Evolutionary conservation across 805 yeast species (phyloP).

Genomic region (Yarrowia sp.): DNA sequence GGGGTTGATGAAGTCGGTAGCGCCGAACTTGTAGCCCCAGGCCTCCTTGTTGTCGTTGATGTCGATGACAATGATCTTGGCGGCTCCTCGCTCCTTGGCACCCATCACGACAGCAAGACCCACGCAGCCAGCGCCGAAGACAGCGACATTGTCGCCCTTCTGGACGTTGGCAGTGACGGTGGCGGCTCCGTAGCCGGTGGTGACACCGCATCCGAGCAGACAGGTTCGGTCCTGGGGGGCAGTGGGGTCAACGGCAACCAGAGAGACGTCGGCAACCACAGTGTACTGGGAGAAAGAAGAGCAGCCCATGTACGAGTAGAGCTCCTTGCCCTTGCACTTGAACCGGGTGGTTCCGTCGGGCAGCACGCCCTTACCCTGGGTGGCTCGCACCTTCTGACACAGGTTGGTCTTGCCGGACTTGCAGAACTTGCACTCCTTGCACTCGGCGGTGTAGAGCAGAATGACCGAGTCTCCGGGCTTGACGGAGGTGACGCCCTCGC

Average conservation of each 20-base stretch:
- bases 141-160: conserved; percentile 91
- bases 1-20: conserved; percentile 94
- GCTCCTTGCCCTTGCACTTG: conserved; percentile 72
- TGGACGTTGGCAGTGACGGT: conserved; percentile 89
- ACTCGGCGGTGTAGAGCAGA: conserved; percentile 95
- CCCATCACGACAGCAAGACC: conserved; percentile 97
- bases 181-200: conserved; percentile 99
- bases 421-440: conserved; percentile 94
- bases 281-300: conserved; percentile 97
- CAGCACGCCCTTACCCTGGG: conserved; percentile 98
- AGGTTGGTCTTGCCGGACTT: conserved; percentile 93
- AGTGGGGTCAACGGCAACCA: conserved; percentile 84
- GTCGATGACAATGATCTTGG: conserved; percentile 80
- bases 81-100: conserved; percentile 82
- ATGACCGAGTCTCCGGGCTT: conserved; percentile 94
- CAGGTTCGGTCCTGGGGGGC: conserved; percentile 89
- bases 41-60: conserved; percentile 81
- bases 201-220: conserved; percentile 96
- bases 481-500: conserved; percentile 90
- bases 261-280: conserved; percentile 96
- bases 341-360: conserved; percentile 98
- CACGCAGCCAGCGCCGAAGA: conserved; percentile 97
- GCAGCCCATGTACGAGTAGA: conserved; percentile 97
- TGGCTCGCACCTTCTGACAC: conserved; percentile 93
- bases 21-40: conserved; percentile 91